Conservation (phyloP, 441 rosid species). For the Cnidoscolus chayamansa region DNA sequence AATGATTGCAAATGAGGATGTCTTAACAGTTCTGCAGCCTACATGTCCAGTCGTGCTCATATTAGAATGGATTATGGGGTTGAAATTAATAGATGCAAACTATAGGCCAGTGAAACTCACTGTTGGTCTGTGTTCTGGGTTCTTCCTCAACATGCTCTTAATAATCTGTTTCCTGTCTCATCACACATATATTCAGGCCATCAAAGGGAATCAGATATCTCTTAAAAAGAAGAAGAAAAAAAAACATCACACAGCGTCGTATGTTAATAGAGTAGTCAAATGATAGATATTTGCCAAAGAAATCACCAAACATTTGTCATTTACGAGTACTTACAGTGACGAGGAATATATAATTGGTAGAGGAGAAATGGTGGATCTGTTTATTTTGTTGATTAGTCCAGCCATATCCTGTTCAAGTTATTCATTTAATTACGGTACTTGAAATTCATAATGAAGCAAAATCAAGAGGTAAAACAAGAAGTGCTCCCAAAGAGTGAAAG, state of each 20-base stretch:
- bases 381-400: conserved; percentile 83
- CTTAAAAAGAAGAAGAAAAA: not conserved
- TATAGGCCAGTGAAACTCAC: conserved; percentile 44
- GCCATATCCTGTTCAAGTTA: conserved; percentile 68
- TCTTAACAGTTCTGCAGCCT: conserved; percentile 92
- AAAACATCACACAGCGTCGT: not conserved
- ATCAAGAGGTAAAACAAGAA: too few relatives aligned
- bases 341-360: conserved; percentile 85
- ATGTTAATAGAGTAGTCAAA: not conserved
- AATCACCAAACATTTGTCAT: not conserved
- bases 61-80: conserved; percentile 21
- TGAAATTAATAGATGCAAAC: conserved; percentile 16
- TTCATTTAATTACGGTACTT: conserved; percentile 15
- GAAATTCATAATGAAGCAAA: conserved; percentile 18
- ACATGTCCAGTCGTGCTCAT: conserved; percentile 19
- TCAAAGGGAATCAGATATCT: conserved; percentile 1
- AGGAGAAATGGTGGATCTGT: conserved; percentile 79
- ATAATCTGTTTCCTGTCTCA: conserved; percentile 77
- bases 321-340: conserved; percentile 52
- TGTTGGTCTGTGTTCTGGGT: conserved; percentile 84
- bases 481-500: too few relatives aligned
- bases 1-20: conserved; percentile 74
- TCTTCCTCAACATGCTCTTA: conserved; percentile 94
- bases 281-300: not conserved
- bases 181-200: conserved; percentile 9